Evolutionary conservation across 768 basidiomycete genomes (phyloP).

Genomic region (Gymnopilus dilepis): DNA sequence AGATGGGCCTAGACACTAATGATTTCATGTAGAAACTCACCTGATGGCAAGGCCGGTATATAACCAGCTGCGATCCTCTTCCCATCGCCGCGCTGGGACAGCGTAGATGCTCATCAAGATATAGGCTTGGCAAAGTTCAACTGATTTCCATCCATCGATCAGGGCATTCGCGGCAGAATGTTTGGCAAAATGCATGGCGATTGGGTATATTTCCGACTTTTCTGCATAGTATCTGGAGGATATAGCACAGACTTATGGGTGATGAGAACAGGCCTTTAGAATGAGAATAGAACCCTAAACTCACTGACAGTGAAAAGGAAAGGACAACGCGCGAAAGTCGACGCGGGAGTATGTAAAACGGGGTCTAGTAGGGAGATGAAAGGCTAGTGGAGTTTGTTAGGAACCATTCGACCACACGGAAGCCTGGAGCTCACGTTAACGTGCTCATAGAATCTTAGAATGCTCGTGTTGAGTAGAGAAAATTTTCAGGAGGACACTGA

Average conservation of each 20-base stretch:
- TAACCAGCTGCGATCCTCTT: slow-evolving; percentile 90
- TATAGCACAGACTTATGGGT: slow-evolving; percentile 74
- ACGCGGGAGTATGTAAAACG: slow-evolving; percentile 77
- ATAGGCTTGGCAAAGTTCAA: slow-evolving; percentile 91
- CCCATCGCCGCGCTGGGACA: slow-evolving; percentile 83
- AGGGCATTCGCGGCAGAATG: slow-evolving; percentile 81
- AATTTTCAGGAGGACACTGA: background rate
- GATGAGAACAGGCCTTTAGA: slow-evolving; percentile 3
- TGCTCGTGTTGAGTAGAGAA: background rate
- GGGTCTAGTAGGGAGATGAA: slow-evolving; percentile 82
- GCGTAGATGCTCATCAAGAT: slow-evolving; percentile 85
- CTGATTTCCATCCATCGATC: slow-evolving; percentile 82
- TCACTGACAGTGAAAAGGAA: slow-evolving; percentile 89
- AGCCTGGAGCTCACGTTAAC: slow-evolving; percentile 59
- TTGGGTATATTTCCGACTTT: slow-evolving; percentile 84
- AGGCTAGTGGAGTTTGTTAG: slow-evolving; percentile 42
- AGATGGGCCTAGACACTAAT: background rate
- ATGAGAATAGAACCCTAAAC: slow-evolving; percentile 29
- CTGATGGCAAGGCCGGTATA: slow-evolving; percentile 88
- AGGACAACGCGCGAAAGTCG: slow-evolving; percentile 83
- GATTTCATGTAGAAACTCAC: slow-evolving; percentile 35
- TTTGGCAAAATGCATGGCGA: slow-evolving; percentile 90
- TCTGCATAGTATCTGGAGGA: slow-evolving; percentile 81
- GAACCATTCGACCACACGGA: background rate
- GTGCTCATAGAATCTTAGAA: slow-evolving; percentile 65